A percentile compares a stretch with the other conserved stretches of the same genome.
These are phyloP conservation scores for Eremochloa ophiuroides DNA, from an alignment of 176 grass and related monocot genomes.

Conservation along the genomic window DNA sequence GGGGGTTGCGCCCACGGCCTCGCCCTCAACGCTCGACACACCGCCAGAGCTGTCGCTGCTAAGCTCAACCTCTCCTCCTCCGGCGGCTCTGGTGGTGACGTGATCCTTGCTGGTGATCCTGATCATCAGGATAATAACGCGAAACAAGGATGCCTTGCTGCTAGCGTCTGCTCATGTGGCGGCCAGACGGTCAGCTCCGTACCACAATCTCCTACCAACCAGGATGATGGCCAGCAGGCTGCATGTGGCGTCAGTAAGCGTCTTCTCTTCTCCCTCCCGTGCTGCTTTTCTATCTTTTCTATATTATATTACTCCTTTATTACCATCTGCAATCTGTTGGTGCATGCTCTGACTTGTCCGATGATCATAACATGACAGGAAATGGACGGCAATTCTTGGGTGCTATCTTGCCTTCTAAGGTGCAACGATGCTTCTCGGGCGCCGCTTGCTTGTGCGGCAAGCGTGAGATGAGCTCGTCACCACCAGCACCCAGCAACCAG, in stretches of 20 bases:
- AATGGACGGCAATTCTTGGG: background rate
- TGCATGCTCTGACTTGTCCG: too few species aligned
- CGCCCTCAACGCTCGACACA: background rate
- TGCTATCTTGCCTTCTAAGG: background rate
- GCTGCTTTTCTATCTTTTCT: too few species aligned
- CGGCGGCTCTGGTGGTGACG: background rate
- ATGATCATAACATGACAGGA: background rate
- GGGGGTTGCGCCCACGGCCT: too few species aligned
- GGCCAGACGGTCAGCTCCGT: too few species aligned
- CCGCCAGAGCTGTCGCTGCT: accelerated
- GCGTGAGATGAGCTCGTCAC: background rate
- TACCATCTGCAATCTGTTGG: background rate
- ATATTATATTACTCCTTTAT: too few species aligned
- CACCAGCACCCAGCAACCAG: background rate
- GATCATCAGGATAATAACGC: background rate
- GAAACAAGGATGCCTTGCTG: background rate
- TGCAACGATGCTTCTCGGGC: background rate
- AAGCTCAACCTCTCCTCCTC: background rate
- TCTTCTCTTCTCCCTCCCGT: too few species aligned
- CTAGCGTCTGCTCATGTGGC: background rate
- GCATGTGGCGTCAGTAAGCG: background rate
- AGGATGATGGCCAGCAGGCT: background rate
- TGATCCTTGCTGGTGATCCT: background rate
- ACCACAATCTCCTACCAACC: background rate
- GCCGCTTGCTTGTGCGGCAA: background rate